Evolutionary conservation across 257 asterid genomes (phyloP).

Genomic region (Coffea canephora): DNA sequence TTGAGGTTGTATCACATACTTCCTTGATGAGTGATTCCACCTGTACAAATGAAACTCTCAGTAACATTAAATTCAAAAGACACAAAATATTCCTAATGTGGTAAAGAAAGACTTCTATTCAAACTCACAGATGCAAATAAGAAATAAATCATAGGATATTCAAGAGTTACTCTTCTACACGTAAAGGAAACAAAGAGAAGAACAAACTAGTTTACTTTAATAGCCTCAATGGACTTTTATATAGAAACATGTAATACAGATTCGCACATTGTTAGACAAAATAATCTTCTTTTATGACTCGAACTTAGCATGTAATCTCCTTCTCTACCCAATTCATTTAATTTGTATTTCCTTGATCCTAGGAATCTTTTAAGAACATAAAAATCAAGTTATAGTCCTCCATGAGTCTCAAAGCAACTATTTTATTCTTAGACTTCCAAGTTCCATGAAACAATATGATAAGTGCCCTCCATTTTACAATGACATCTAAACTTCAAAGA

Average conservation of each 20-base stretch:
- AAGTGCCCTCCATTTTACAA: background rate
- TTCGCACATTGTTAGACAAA: background rate
- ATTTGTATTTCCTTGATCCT: background rate
- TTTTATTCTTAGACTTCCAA: background rate
- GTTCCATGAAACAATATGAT: background rate
- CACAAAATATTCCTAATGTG: too few relatives aligned
- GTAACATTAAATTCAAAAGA: too few relatives aligned
- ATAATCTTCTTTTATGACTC: background rate
- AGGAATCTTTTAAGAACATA: background rate
- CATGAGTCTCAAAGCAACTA: background rate
- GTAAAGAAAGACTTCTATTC: background rate
- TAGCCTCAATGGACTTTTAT: background rate
- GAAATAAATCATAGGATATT: background rate
- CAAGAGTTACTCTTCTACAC: background rate
- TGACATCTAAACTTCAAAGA: background rate
- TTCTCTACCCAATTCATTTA: background rate
- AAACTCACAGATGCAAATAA: background rate
- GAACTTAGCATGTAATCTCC: background rate
- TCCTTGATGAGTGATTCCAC: conserved; percentile 67
- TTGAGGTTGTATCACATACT: conserved; percentile 78
- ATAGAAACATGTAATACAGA: background rate
- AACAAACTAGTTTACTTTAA: background rate
- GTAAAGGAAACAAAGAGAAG: background rate
- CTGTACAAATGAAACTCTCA: conserved; percentile 43
- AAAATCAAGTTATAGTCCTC: background rate